These are phyloP conservation scores for Volvox africanus DNA, from an alignment of 139 green algal genomes.

Conservation along the genomic window DNA sequence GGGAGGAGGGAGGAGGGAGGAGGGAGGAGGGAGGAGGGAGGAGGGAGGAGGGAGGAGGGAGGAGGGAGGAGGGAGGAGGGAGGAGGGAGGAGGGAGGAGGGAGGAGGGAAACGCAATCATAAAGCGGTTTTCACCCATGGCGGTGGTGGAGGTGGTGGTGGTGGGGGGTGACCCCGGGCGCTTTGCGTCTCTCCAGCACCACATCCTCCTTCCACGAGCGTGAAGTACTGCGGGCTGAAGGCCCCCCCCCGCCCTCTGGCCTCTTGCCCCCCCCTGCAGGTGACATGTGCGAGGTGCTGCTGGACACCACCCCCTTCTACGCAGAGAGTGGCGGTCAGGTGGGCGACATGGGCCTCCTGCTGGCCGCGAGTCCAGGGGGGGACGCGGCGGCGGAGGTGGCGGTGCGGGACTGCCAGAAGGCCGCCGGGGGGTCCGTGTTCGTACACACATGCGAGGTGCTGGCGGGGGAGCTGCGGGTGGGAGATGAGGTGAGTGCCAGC, in stretches of 20 bases:
- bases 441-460: slow-evolving; percentile 79
- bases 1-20: no score
- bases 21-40: no score
- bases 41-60: no score
- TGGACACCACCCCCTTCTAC: slow-evolving; percentile 91
- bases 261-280: slow-evolving; percentile 46
- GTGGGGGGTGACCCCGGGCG: no score
- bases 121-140: no score
- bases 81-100: neutral
- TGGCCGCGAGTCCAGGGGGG: neutral
- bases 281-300: slow-evolving; percentile 75
- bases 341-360: slow-evolving; percentile 2
- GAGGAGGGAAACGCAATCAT: neutral
- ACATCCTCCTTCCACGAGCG: no score
- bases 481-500: slow-evolving; percentile 57
- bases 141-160: no score
- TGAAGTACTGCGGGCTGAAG: no score
- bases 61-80: neutral
- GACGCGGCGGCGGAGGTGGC: slow-evolving; percentile 14
- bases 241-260: no score
- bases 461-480: slow-evolving; percentile 59
- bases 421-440: slow-evolving; percentile 79
- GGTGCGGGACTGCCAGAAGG: slow-evolving; percentile 80
- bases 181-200: no score
- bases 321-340: slow-evolving; percentile 89